These are phyloP conservation scores for Coniella lustricola DNA, from an alignment of 2,329 filamentous ascomycete species.

Conservation along the genomic window DNA sequence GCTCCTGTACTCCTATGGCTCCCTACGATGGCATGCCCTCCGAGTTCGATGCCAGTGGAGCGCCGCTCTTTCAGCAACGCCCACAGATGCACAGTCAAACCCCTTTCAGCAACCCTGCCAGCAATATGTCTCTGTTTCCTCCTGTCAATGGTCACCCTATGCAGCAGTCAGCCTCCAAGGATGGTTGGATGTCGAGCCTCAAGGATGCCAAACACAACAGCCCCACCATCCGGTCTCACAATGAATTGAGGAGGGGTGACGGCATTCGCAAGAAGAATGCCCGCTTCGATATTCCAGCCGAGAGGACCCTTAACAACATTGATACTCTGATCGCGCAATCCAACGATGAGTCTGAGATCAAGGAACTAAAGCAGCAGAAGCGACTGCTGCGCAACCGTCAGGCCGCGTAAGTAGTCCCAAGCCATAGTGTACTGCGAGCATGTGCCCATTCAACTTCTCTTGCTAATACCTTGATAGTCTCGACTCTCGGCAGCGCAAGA, in stretches of 20 bases:
- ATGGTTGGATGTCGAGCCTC: constrained; percentile 43
- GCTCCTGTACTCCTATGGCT: constrained; percentile 67
- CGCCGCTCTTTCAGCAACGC: constrained; percentile 45
- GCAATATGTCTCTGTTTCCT: constrained; percentile 48
- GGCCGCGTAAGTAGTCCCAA: constrained; percentile 69
- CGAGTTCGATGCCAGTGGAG: constrained; percentile 45
- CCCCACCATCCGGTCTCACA: constrained; percentile 65
- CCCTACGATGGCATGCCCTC: constrained; percentile 57
- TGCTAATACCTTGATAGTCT: constrained; percentile 48
- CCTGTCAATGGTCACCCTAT: constrained; percentile 40
- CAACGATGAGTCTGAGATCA: constrained; percentile 86
- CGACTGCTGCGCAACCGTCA: constrained; percentile 89
- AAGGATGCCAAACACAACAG: constrained; percentile 56
- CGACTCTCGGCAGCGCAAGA: constrained; percentile 94
- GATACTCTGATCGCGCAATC: constrained; percentile 85
- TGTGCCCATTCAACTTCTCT: constrained; percentile 12
- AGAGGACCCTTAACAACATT: constrained; percentile 90
- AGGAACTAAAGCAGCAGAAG: constrained; percentile 98
- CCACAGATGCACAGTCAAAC: constrained; percentile 45
- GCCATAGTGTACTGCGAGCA: neutral
- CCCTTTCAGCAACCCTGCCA: constrained; percentile 46
- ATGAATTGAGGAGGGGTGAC: constrained; percentile 70
- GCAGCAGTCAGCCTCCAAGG: constrained; percentile 51
- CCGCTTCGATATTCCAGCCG: constrained; percentile 88
- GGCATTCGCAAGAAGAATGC: constrained; percentile 99